Base-by-base conservation (phyloP, 352 stramenopile species). In the Thraustotheca clavata region DNA sequence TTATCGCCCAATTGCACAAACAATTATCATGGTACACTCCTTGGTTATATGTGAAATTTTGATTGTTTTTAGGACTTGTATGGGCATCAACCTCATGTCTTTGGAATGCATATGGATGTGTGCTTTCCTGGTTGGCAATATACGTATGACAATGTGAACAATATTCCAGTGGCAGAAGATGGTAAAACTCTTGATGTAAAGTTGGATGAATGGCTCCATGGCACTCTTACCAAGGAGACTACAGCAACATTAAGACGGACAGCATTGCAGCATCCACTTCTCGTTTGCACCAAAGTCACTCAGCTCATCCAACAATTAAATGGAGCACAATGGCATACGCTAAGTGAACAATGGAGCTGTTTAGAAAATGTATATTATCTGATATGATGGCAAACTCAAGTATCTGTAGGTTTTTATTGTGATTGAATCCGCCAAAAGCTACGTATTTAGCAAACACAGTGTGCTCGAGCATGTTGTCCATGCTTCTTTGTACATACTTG, bases 61-160 rank as follows among this genome's bases (percentile, higher is more conserved):
- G 7, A 50, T 61, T 2, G 7, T 29, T 29, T 31, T 11, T 65
- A 65, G 57, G 57, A 65, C 22, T 35, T 65, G 26, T 65, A 65
- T n/a, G 3, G 16, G 3, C 18, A 18, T 32, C 36, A 24, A 5
- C 57, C 57, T 27, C 57, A 65, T 27, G 34, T 29, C 6, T 39
- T 65, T 14, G 36, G 27, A 24, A 38, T 65, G 41, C 11, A 27
- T n/a, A 36, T 65, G 35, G 38, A 65, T 20, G 22, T 43, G 18
- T 52, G 38, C 47, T 43, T 27, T 6, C 57, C 57, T 29, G 57
- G 38, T 7, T 65, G 57, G 57, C 36, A 55, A 11, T n/a, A 26
- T 22, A n/a, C 12, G 12, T 27, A 24, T 5, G 12, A n/a, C 2
- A 16, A 18, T 18, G 9, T 54, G 27, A 9, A 24, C 16, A 18